phyloP scores from a whole-genome alignment of 148 eudicot genomes.

The Rhododendron simsii region DNA sequence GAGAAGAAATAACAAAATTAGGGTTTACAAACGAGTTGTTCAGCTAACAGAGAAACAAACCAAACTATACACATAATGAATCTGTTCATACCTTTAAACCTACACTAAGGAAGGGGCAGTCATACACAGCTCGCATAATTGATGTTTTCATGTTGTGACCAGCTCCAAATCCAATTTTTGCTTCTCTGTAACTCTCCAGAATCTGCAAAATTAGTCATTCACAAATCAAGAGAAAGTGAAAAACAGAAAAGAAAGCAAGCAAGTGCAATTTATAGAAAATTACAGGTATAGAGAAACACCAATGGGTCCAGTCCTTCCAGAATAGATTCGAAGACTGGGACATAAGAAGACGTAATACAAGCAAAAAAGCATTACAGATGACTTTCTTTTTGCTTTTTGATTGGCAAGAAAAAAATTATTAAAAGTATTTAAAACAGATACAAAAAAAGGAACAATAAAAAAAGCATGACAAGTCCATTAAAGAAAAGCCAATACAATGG shows the following conservation, averaged over 20 bases:
- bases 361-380: background rate
- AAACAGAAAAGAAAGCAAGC: background rate
- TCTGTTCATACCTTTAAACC: constrained; percentile 59
- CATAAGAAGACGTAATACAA: background rate
- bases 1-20: background rate
- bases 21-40: background rate
- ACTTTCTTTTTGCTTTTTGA: background rate
- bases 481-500: background rate
- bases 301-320: background rate
- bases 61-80: background rate
- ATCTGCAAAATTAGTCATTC: constrained; percentile 47
- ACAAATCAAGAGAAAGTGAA: background rate
- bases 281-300: background rate
- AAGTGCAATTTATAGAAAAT: background rate
- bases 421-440: background rate
- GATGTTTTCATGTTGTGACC: constrained; percentile 59
- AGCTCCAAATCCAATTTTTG: constrained; percentile 75
- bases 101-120: constrained; percentile 74
- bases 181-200: constrained; percentile 53
- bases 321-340: background rate
- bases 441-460: background rate
- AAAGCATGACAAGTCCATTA: background rate
- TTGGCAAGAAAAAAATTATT: background rate
- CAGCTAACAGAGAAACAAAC: background rate
- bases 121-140: constrained; percentile 57